phyloP scores from a whole-genome alignment of 495 filamentous ascomycete genomes.

The Neurospora africana region DNA sequence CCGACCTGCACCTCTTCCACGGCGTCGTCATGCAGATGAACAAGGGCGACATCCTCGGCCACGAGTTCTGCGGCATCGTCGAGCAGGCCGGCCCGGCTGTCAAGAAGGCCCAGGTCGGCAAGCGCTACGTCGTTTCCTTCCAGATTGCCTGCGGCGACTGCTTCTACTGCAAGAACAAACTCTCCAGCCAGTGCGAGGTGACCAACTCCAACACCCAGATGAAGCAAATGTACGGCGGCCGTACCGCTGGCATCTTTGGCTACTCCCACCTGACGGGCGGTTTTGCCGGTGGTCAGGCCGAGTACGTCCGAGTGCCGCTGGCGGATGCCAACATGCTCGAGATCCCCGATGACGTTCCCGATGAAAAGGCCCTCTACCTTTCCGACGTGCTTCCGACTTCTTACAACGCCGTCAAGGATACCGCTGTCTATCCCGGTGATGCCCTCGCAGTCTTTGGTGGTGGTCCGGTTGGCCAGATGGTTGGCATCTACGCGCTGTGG shows the following conservation, averaged over 20 bases:
- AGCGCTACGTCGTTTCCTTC: constrained; percentile 77
- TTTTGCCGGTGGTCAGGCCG: constrained; percentile 82
- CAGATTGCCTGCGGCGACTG: constrained; percentile 75
- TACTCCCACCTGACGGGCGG: constrained; percentile 76
- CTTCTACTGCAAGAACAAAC: constrained; percentile 64
- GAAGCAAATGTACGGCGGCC: constrained; percentile 62
- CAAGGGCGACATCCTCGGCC: constrained; percentile 81
- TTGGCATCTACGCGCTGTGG: constrained; percentile 56
- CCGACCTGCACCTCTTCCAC: constrained; percentile 75
- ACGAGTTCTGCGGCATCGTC: constrained; percentile 80
- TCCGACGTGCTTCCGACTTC: constrained; percentile 71
- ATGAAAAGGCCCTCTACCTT: constrained; percentile 75
- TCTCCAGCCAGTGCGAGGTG: constrained; percentile 65
- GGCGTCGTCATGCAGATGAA: constrained; percentile 58
- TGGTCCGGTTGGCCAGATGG: constrained; percentile 74
- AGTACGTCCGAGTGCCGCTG: constrained; percentile 74
- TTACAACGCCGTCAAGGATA: constrained; percentile 77
- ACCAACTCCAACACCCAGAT: constrained; percentile 64
- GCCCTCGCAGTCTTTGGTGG: constrained; percentile 78
- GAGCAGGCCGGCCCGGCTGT: constrained; percentile 56
- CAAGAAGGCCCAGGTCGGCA: constrained; percentile 47
- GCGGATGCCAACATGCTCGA: constrained; percentile 76
- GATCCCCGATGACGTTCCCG: constrained; percentile 69
- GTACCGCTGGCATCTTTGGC: constrained; percentile 64
- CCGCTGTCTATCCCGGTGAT: constrained; percentile 67